Evolutionary conservation across 2,329 filamentous ascomycete species (phyloP).

Genomic region (Fonsecaea erecta): DNA sequence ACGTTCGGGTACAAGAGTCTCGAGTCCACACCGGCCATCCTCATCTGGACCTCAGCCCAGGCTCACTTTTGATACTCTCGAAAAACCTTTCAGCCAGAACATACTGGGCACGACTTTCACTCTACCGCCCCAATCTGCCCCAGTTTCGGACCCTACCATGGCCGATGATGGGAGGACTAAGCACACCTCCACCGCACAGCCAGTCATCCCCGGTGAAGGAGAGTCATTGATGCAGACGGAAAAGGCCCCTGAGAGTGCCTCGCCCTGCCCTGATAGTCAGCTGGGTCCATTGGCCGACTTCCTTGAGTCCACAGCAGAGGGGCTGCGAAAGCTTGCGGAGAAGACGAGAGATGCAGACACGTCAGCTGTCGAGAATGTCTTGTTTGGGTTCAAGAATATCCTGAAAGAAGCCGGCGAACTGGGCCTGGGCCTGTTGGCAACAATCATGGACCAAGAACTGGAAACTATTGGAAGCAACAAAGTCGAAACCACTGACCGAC

Average conservation of each 20-base stretch:
- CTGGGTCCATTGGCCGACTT: slow-evolving; percentile 45
- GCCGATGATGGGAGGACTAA: not conserved
- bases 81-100: not conserved
- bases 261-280: slow-evolving; percentile 44
- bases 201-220: slow-evolving; percentile 37
- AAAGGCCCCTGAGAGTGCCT: slow-evolving; percentile 45
- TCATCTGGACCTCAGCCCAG: not conserved
- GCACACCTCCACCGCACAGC: not conserved
- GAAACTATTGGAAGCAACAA: slow-evolving; percentile 11
- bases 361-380: slow-evolving; percentile 45
- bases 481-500: no score
- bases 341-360: slow-evolving; percentile 45
- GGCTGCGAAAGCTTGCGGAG: slow-evolving; percentile 44
- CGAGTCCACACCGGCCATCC: not conserved
- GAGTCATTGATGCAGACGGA: slow-evolving; percentile 46
- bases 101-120: not conserved
- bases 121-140: not conserved
- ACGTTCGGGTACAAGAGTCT: not conserved
- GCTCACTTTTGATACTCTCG: not conserved
- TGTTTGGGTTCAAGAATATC: slow-evolving; percentile 47
- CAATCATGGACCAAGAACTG: slow-evolving; percentile 23
- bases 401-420: slow-evolving; percentile 46
- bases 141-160: not conserved
- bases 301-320: slow-evolving; percentile 45
- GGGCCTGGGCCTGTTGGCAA: slow-evolving; percentile 27